Base-by-base conservation (phyloP, 805 yeast species). In the Dipodascus albidus region DNA sequence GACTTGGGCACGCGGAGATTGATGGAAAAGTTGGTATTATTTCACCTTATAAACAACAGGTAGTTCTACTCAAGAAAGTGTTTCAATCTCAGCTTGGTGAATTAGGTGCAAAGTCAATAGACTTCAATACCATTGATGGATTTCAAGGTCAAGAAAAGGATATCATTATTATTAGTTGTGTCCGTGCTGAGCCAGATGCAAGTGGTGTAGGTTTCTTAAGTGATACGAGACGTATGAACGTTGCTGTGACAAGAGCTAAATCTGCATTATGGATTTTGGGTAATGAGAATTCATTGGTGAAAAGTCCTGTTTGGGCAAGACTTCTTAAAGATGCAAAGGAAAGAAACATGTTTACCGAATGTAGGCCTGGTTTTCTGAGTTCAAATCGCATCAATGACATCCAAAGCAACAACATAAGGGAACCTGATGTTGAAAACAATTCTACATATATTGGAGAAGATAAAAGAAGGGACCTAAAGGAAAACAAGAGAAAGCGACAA, bases 141-240 rank as follows among this genome's bases (percentile, higher is more conserved):
- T 93, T 90, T 66, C 99, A 89, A 71, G 97, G 96, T 58, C 98
- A 93, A 68, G 99, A 93, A 65, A 93, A 91, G 67, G 97, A 91
- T 58, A 80, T 93, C 49, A 87, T 93, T 57, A 79, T 93, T 50
- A 83, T 93, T 74, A 89, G 98, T 0, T 91, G 98, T 79, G 99
- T 93, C 2, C 79, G 99, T 62, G 96, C 98, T 0, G 84, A 81
- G 50, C 73, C 77, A 14, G 78, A 75, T 6, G 55, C 58, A 1
- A 52, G 51, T 22, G 76, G 81, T 49, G 87, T 91, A 55, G 99
- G 98, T 17, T 93, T 93, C 69, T 75, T 93, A 65, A 83, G 85
- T 49, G 99, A 93, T 69, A 77, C 83, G 41, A 78, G 99, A 58
- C 86, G 99, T 72, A 87, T 93, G 96, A 93, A 93, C 67, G 99